Evolutionary conservation across 345 rosid species (phyloP), one percentile per base, ranked within the genome.

Genomic region (Noccaea bulbosa): DNA sequence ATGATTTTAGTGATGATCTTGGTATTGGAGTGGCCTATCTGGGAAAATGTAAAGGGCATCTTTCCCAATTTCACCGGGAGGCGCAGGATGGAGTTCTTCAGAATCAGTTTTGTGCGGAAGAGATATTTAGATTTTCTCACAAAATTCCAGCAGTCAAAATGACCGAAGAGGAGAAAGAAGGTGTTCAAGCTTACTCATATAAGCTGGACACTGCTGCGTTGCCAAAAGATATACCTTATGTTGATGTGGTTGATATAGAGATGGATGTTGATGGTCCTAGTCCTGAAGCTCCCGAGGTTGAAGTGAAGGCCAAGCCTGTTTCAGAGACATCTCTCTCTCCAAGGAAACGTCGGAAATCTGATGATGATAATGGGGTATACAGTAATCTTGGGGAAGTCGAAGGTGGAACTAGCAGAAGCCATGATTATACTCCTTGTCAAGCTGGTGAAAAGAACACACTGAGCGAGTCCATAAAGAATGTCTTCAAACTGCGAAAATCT

Each of bases 111-210:
- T 0, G 38, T 61, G n/a, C 58, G 3, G 4, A 30, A 9, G 85
- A 85, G 45, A 67, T 87, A 24, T 82, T 57, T 67, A 81, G 87
- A 62, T 94, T 94, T 81, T 88, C 99, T 8, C 99, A 94, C 81
- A 82, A 34, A 54, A 62, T 91, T 62, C 97, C 97, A 7, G 86
- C 95, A 1, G 78, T 75, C 67, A 80, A 59, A 75, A 78, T 86
- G 93, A 81, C 83, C 14, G 88, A 93, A 48, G 65, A 67, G 53
- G 99, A 91, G 84, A 65, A 87, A 74, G 74, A 74, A 50, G 83
- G 84, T 75, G 81, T 85, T 45, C 95, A 91, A 43, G 78, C 41
- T 34, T 84, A 81, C 46, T 88, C 95, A 54, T 82, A 78, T 70
- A 91, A 91, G 79, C 78, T 91, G 10, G 96, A 94, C 74, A 83